phyloP scores from a whole-genome alignment of 305 asterid genomes.

The Fraxinus ornus region DNA sequence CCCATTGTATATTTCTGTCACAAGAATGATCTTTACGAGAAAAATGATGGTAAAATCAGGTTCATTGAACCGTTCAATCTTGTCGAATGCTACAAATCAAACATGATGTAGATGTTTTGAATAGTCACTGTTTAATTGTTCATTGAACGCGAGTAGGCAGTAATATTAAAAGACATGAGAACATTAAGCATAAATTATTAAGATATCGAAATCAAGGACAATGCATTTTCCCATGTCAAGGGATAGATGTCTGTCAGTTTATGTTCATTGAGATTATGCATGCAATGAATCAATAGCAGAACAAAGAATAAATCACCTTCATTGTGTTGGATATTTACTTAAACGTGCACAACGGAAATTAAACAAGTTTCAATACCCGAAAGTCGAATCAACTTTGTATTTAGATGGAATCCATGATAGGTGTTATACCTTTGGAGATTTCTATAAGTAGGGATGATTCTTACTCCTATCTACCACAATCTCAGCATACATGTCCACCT shows the following conservation, averaged over 20 bases:
- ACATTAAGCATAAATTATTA: background rate
- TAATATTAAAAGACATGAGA: background rate
- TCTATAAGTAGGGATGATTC: background rate
- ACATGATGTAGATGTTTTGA: background rate
- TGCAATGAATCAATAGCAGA: background rate
- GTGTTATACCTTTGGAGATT: background rate
- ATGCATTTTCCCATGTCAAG: background rate
- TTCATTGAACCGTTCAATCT: background rate
- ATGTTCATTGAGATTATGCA: background rate
- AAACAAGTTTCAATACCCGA: background rate
- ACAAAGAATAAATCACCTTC: background rate
- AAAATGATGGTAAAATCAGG: background rate
- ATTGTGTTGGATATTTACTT: background rate
- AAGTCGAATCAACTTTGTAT: background rate
- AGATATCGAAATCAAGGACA: background rate
- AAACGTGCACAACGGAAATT: background rate
- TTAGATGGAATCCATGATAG: background rate
- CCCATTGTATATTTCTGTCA: background rate
- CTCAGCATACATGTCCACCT: background rate
- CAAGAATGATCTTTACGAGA: background rate
- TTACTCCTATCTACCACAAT: background rate
- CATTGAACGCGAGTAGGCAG: background rate
- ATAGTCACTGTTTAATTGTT: background rate
- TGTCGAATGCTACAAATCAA: background rate
- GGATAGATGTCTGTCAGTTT: background rate